These are phyloP conservation scores for Lasiosphaeris hirsuta DNA, from an alignment of 495 filamentous ascomycete genomes.

Conservation along the genomic window DNA sequence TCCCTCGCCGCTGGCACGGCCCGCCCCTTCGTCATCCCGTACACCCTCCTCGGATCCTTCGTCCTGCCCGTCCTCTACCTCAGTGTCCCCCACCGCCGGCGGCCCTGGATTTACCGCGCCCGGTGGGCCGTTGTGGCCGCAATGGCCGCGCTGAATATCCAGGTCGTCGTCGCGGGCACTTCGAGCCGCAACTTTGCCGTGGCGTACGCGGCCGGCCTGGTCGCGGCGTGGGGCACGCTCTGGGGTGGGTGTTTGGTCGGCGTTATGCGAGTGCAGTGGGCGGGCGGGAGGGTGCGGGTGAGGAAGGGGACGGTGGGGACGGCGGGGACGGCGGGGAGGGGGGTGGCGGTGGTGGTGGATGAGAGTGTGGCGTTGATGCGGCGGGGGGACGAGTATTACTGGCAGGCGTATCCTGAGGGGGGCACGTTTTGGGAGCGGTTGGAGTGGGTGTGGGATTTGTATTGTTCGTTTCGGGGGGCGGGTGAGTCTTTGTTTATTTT, in stretches of 20 bases:
- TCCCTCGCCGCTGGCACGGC: conserved; percentile 32
- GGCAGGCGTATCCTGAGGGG: conserved; percentile 67
- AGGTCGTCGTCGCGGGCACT: conserved; percentile 44
- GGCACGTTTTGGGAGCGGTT: conserved; percentile 57
- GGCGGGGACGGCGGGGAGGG: conserved; percentile 9
- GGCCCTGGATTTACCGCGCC: conserved; percentile 43
- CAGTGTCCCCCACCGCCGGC: conserved; percentile 53
- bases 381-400: conserved; percentile 50
- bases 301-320: background rate
- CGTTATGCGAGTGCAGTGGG: conserved; percentile 60
- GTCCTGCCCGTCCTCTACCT: conserved; percentile 56
- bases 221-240: conserved; percentile 62
- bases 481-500: conserved; percentile 23
- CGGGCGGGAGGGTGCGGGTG: conserved; percentile 63
- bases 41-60: conserved; percentile 44
- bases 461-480: conserved; percentile 65
- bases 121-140: conserved; percentile 53
- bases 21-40: conserved; percentile 55
- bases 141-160: conserved; percentile 33
- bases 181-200: conserved; percentile 55
- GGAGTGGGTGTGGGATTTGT: conserved; percentile 67
- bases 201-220: conserved; percentile 66
- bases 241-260: conserved; percentile 62
- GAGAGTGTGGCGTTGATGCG: conserved; percentile 19
- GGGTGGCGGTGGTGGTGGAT: conserved; percentile 30